Evolutionary conservation across 164 flowering plant genomes (phyloP).

Genomic region (Dillenia suffruticosa): DNA sequence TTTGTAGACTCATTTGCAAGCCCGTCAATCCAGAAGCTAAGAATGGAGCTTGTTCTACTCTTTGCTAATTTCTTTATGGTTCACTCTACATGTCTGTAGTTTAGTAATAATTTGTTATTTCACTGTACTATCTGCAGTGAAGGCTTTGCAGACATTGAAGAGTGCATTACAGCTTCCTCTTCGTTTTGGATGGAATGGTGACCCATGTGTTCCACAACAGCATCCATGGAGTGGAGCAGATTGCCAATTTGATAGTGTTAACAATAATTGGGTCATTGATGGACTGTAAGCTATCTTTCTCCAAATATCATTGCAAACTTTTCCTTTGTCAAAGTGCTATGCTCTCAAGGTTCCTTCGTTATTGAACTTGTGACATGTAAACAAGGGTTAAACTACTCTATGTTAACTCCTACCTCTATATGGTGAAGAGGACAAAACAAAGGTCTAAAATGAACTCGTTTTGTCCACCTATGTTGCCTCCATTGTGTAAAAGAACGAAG

Average conservation of each 20-base stretch:
- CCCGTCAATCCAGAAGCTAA: no score
- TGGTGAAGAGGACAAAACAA: no score
- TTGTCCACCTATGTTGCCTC: no score
- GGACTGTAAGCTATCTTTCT: constrained; percentile 59
- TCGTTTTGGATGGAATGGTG: constrained; percentile 97
- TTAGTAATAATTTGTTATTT: constrained; percentile 14
- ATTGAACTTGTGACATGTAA: no score
- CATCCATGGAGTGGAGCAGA: constrained; percentile 99
- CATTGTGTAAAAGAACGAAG: no score
- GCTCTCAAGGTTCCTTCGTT: no score
- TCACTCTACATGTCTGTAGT: neutral
- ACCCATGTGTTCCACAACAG: constrained; percentile 97
- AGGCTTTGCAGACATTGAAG: constrained; percentile 71
- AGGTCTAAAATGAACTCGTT: no score
- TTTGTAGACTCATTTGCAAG: no score
- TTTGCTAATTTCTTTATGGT: neutral
- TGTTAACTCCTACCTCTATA: neutral
- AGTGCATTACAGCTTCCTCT: constrained; percentile 73
- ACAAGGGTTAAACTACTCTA: neutral
- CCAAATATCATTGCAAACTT: no score
- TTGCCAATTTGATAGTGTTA: constrained; percentile 59
- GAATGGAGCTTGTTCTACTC: no score
- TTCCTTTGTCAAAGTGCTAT: no score
- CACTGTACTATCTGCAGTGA: constrained; percentile 36
- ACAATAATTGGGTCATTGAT: constrained; percentile 78